A percentile compares a stretch with the other conserved stretches of the same genome.
Conservation (phyloP, 495 filamentous ascomycete species). For the Astrothelium subdiscretum region DNA sequence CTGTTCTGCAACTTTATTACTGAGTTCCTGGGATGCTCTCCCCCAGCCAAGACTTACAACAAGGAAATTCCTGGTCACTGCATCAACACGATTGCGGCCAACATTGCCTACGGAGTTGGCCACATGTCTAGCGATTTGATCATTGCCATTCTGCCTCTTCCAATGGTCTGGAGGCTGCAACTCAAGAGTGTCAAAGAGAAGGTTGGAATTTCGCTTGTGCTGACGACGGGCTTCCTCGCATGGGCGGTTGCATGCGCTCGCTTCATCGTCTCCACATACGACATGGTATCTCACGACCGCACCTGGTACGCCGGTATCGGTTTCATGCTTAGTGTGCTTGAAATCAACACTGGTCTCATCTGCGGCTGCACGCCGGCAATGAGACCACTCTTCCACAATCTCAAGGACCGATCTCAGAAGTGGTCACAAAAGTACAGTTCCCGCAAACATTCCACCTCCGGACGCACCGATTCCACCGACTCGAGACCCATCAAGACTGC, state of each 20-base stretch:
- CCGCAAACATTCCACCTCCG: neutral
- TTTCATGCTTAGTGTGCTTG: constrained; percentile 30
- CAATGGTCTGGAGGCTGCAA: constrained; percentile 17
- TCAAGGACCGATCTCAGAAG: neutral
- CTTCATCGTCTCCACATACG: constrained; percentile 26
- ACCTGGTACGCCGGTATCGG: constrained; percentile 27
- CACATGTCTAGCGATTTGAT: constrained; percentile 24
- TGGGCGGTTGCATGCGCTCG: constrained; percentile 29
- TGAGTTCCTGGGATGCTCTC: constrained; percentile 31
- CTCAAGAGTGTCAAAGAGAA: neutral
- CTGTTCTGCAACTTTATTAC: constrained; percentile 31
- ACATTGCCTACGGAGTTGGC: constrained; percentile 20
- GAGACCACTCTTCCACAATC: constrained; percentile 18
- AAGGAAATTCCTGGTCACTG: constrained; percentile 27
- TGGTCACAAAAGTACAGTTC: neutral
- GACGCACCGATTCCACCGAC: neutral
- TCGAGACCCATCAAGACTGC: neutral
- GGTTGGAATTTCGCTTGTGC: neutral
- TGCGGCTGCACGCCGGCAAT: constrained; percentile 30
- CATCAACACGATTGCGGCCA: constrained; percentile 24
- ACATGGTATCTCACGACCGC: constrained; percentile 24
- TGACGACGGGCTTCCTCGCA: constrained; percentile 10
- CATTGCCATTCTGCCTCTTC: constrained; percentile 23
- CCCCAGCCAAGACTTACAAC: constrained; percentile 30
- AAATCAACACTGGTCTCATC: constrained; percentile 35